Evolutionary conservation across 257 asterid species (phyloP).

Genomic region (Fraxinus anomala): DNA sequence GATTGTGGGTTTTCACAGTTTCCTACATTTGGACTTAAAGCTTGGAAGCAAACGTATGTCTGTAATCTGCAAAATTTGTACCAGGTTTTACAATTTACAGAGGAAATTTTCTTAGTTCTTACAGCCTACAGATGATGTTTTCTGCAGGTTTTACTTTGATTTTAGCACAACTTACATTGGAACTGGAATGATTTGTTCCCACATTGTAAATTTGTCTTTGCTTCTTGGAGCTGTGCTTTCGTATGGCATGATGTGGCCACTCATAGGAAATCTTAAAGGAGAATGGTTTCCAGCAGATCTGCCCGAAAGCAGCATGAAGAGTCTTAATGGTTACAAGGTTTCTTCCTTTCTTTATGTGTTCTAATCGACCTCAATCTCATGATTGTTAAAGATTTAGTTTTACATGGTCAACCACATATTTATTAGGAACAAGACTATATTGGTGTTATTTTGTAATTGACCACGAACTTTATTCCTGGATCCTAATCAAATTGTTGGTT

Average conservation of each 20-base stretch:
- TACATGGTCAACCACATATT: too few species aligned
- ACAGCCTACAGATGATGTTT: background rate
- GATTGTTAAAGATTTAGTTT: too few species aligned
- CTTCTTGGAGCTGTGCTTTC: constrained; percentile 85
- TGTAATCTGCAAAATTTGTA: background rate
- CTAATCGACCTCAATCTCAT: too few species aligned
- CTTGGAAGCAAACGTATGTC: constrained; percentile 72
- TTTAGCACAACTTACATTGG: constrained; percentile 90
- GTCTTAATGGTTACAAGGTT: constrained; percentile 88
- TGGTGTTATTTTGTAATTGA: background rate
- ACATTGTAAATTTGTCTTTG: constrained; percentile 76
- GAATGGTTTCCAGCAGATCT: constrained; percentile 73
- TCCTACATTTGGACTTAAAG: constrained; percentile 89
- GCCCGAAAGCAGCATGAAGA: constrained; percentile 75
- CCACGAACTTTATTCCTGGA: background rate
- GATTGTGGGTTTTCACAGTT: constrained; percentile 72
- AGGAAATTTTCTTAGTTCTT: background rate
- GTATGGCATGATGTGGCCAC: constrained; percentile 91
- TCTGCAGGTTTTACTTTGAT: constrained; percentile 79
- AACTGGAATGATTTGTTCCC: constrained; percentile 94
- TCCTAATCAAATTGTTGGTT: background rate
- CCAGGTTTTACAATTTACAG: background rate
- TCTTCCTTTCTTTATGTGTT: background rate
- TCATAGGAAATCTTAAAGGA: constrained; percentile 58
- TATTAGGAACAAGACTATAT: too few species aligned